Evolutionary conservation across 495 filamentous ascomycete species (phyloP).

Genomic region (Thermothielavioides terrestris): DNA sequence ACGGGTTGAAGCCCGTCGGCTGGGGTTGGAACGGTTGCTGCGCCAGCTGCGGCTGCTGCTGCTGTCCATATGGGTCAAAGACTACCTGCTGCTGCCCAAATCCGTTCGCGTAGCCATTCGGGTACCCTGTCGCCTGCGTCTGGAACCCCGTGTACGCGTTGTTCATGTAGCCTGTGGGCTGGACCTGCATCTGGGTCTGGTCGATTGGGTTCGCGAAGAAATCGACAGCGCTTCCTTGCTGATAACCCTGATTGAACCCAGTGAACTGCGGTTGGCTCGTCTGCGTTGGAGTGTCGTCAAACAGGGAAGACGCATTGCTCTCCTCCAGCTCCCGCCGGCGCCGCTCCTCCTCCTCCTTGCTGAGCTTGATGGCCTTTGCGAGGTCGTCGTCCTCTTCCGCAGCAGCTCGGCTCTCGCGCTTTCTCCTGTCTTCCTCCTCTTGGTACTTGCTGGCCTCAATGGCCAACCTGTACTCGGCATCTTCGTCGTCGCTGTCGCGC

Average conservation of each 20-base stretch:
- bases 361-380: slow-evolving; percentile 91
- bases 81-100: slow-evolving; percentile 30
- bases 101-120: slow-evolving; percentile 46
- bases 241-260: slow-evolving; percentile 90
- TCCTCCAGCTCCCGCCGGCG: slow-evolving; percentile 84
- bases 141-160: slow-evolving; percentile 60
- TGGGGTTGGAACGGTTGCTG: slow-evolving; percentile 59
- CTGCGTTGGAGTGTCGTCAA: slow-evolving; percentile 68
- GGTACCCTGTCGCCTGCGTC: slow-evolving; percentile 54
- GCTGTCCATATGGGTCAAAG: slow-evolving; percentile 47
- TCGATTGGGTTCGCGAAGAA: slow-evolving; percentile 92
- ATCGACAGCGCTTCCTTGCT: slow-evolving; percentile 90
- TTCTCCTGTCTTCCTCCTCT: slow-evolving; percentile 84
- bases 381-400: slow-evolving; percentile 66
- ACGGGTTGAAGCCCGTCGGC: slow-evolving; percentile 73
- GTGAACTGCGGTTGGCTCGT: slow-evolving; percentile 63
- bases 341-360: slow-evolving; percentile 85
- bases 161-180: slow-evolving; percentile 77
- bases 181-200: slow-evolving; percentile 56
- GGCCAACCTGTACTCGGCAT: slow-evolving; percentile 84
- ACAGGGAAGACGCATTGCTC: slow-evolving; percentile 74
- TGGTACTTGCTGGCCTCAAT: slow-evolving; percentile 95
- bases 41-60: slow-evolving; percentile 49
- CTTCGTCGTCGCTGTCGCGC: slow-evolving; percentile 64
- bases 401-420: slow-evolving; percentile 60